phyloP scores from a whole-genome alignment of 2,329 filamentous ascomycete species.

The Cercospora citrullina region DNA sequence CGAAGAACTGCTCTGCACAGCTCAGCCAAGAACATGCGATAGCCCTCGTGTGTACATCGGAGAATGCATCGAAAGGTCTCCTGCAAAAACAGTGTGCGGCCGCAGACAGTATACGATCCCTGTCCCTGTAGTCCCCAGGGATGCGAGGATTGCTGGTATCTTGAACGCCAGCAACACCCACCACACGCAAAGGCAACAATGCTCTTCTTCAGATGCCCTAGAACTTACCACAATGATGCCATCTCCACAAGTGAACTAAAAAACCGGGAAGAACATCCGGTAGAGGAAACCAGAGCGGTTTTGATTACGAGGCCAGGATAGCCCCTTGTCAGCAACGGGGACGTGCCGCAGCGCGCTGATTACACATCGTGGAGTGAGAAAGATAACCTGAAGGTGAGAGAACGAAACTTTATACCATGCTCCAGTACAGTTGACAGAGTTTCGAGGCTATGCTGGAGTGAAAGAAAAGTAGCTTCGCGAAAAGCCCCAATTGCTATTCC shows the following conservation, averaged over 20 bases:
- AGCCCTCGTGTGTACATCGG: conserved; percentile 15
- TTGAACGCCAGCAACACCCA: neutral
- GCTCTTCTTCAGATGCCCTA: no score
- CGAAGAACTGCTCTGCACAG: conserved; percentile 12
- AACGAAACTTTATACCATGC: neutral
- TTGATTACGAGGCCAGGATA: neutral
- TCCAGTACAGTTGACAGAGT: neutral
- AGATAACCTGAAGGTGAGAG: neutral
- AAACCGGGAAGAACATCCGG: neutral
- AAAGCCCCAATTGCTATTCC: neutral
- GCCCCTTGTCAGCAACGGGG: neutral
- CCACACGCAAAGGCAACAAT: neutral
- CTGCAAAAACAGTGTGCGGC: neutral
- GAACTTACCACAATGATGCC: neutral
- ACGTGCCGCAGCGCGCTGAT: neutral
- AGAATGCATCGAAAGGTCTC: neutral
- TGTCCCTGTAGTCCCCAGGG: neutral
- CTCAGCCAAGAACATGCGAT: conserved; percentile 14
- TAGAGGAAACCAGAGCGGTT: neutral
- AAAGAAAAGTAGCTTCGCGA: neutral
- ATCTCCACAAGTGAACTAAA: neutral
- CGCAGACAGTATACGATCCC: neutral
- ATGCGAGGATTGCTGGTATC: neutral
- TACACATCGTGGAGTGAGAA: neutral
- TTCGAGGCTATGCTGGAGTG: neutral